Conservation (phyloP, 768 basidiomycete genomes). For the Termitomyces sp. region DNA sequence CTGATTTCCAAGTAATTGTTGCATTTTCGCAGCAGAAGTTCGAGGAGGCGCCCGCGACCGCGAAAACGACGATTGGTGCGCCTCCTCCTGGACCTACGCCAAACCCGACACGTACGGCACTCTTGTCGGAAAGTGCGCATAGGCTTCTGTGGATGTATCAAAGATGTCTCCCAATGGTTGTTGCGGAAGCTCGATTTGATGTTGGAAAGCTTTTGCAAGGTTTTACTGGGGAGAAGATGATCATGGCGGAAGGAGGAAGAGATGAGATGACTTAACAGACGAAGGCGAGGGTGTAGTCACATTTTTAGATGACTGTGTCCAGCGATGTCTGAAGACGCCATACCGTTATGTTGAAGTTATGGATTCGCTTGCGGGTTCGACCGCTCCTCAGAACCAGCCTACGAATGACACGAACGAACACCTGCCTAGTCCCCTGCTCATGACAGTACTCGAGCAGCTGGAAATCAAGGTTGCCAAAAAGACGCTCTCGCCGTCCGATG, state of each 20-base stretch:
- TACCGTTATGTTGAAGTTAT: constrained; percentile 83
- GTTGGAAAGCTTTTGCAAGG: constrained; percentile 69
- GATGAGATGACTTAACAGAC: constrained; percentile 37
- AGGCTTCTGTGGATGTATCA: constrained; percentile 86
- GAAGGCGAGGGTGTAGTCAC: constrained; percentile 52
- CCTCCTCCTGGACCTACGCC: not conserved
- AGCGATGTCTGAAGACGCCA: constrained; percentile 76
- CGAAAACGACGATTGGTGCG: not conserved
- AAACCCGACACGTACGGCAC: constrained; percentile 39
- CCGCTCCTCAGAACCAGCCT: not conserved
- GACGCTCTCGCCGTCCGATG: constrained; percentile 52
- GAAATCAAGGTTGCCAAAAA: constrained; percentile 57
- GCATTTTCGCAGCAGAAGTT: constrained; percentile 67
- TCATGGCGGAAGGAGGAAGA: constrained; percentile 13
- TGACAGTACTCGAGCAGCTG: constrained; percentile 77
- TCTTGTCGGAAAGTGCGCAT: constrained; percentile 78
- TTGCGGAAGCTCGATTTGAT: constrained; percentile 81
- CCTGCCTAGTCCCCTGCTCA: constrained; percentile 69
- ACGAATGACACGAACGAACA: constrained; percentile 21
- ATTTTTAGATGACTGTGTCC: constrained; percentile 86
- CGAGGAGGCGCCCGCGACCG: constrained; percentile 3
- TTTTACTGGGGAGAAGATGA: constrained; percentile 21
- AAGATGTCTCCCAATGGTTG: constrained; percentile 62
- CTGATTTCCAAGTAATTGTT: constrained; percentile 83
- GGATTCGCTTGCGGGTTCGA: constrained; percentile 25